Evolutionary conservation across 805 yeast species (phyloP).

Genomic region (Kregervanrija fluxuum): DNA sequence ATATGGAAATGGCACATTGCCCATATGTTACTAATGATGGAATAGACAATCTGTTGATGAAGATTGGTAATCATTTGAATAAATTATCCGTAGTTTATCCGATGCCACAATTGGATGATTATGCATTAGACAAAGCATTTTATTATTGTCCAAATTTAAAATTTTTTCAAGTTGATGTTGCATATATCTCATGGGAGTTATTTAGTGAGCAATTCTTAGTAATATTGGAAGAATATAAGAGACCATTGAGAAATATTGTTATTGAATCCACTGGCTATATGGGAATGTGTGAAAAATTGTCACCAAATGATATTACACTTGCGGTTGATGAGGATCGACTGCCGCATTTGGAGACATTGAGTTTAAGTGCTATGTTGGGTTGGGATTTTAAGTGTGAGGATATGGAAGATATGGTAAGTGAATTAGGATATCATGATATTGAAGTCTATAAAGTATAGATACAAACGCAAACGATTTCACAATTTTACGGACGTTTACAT

Average conservation of each 20-base stretch:
- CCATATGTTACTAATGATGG: slow-evolving; percentile 67
- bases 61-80: slow-evolving; percentile 59
- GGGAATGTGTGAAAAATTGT: slow-evolving; percentile 76
- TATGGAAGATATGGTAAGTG: slow-evolving; percentile 56
- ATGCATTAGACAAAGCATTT: slow-evolving; percentile 68
- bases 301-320: slow-evolving; percentile 82
- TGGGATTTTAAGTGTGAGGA: slow-evolving; percentile 70
- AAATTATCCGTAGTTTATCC: slow-evolving; percentile 74
- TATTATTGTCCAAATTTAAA: slow-evolving; percentile 67
- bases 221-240: slow-evolving; percentile 20
- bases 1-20: slow-evolving; percentile 79
- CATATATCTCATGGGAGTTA: slow-evolving; percentile 54
- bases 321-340: slow-evolving; percentile 76
- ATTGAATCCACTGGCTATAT: slow-evolving; percentile 81
- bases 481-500: too few species aligned
- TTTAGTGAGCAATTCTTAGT: slow-evolving; percentile 41
- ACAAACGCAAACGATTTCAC: too few species aligned
- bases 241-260: slow-evolving; percentile 54
- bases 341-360: slow-evolving; percentile 56
- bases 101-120: slow-evolving; percentile 68
- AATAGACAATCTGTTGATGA: slow-evolving; percentile 50
- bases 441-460: slow-evolving; percentile 11
- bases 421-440: slow-evolving; percentile 63
- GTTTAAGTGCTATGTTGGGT: slow-evolving; percentile 71
- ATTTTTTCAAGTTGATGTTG: slow-evolving; percentile 66